Conservation (phyloP, 371 early-diverging fungal species). For the Saksenaea oblongispora region DNA sequence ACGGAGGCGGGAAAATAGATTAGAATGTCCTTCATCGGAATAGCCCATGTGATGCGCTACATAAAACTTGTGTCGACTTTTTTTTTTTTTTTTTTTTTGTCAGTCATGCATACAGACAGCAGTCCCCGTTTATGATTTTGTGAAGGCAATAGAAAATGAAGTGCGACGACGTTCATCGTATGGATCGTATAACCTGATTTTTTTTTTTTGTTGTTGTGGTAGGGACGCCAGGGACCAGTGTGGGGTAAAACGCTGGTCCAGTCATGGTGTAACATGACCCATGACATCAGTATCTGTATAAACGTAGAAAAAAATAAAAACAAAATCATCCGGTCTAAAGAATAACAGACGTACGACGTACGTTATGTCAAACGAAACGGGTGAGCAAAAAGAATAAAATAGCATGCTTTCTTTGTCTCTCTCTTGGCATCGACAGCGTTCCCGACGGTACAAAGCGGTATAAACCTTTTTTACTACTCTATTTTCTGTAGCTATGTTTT, state of each 20-base stretch:
- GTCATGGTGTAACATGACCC: background rate
- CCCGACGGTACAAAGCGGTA: slow-evolving; percentile 4
- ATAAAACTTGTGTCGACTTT: background rate
- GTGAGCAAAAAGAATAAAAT: no score
- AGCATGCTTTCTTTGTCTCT: background rate
- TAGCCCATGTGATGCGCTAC: background rate
- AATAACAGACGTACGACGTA: no score
- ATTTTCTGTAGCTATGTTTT: background rate
- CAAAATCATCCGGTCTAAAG: no score
- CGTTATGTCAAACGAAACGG: no score
- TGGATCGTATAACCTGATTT: background rate
- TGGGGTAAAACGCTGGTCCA: slow-evolving; percentile 5
- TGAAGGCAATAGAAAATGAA: no score
- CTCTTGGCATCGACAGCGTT: background rate
- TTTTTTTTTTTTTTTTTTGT: no score
- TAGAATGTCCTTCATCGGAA: background rate
- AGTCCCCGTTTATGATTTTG: no score
- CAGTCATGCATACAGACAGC: no score
- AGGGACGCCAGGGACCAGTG: background rate
- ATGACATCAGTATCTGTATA: background rate
- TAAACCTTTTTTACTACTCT: background rate
- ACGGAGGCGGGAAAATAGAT: background rate
- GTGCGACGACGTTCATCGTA: no score
- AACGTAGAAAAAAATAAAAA: no score
- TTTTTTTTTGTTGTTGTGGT: background rate